A percentile compares a stretch with the other conserved stretches of the same genome.
These are phyloP conservation scores for Lasiosphaeria hispida DNA, from an alignment of 495 filamentous ascomycete species.

Conservation along the genomic window DNA sequence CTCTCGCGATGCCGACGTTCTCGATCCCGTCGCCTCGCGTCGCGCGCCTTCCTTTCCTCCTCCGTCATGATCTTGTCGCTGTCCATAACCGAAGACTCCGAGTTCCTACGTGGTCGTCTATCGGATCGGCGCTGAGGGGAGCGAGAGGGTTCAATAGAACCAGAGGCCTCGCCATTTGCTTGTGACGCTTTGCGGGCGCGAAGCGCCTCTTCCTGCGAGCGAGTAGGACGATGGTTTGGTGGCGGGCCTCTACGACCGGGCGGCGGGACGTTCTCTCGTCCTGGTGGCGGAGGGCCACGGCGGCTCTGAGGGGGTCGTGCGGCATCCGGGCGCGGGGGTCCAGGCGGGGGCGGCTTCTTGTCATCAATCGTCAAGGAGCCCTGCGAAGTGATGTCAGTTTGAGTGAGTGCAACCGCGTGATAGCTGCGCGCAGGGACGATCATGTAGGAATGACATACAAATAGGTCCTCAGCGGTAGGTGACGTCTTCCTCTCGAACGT, in stretches of 20 bases:
- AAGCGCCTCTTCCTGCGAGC: conserved; percentile 61
- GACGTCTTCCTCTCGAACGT: conserved; percentile 51
- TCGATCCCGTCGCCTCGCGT: conserved; percentile 68
- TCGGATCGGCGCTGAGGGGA: conserved; percentile 42
- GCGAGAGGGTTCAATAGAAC: conserved; percentile 31
- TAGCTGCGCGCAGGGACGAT: not conserved
- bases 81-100: conserved; percentile 86
- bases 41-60: conserved; percentile 72
- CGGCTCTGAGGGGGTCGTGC: conserved; percentile 40
- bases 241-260: conserved; percentile 39
- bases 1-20: conserved; percentile 64
- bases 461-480: conserved; percentile 75
- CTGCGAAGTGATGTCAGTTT: conserved; percentile 31
- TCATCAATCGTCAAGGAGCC: conserved; percentile 51
- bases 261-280: conserved; percentile 53
- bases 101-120: conserved; percentile 77
- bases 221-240: conserved; percentile 55
- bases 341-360: conserved; percentile 25
- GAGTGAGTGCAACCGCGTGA: conserved; percentile 3
- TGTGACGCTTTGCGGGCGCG: conserved; percentile 41
- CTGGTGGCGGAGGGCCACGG: conserved; percentile 37
- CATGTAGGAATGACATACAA: conserved; percentile 55
- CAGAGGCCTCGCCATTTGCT: conserved; percentile 31
- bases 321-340: conserved; percentile 35
- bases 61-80: conserved; percentile 62